Conservation (phyloP, 306 rosid genomes). For the Rosa lucieae region DNA sequence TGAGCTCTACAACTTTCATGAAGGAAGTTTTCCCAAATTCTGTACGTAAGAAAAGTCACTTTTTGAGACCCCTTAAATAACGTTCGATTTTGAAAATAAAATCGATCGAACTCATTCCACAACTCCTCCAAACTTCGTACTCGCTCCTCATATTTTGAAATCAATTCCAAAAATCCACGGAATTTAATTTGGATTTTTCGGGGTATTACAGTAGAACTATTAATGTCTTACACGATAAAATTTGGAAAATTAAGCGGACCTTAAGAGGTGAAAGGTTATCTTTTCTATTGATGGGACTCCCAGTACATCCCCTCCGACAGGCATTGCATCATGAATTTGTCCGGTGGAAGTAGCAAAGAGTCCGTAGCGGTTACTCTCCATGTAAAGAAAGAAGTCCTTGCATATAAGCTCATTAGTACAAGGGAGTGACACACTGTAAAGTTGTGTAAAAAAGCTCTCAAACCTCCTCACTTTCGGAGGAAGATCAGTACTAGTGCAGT, state of each 20-base stretch:
- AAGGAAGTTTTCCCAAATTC: too few species aligned
- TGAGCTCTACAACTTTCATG: too few species aligned
- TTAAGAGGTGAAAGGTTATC: constrained; percentile 85
- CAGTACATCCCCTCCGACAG: constrained; percentile 78
- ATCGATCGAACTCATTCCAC: too few species aligned
- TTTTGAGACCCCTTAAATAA: too few species aligned
- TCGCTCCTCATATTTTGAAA: too few species aligned
- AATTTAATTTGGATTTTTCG: too few species aligned
- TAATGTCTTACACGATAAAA: background rate
- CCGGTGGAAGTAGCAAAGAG: constrained; percentile 88
- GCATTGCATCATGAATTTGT: constrained; percentile 64
- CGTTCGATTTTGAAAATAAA: too few species aligned
- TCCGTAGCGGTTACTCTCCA: constrained; percentile 75
- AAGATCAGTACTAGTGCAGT: constrained; percentile 66
- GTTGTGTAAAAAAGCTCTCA: constrained; percentile 80
- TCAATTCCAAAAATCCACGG: too few species aligned
- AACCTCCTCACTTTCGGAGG: constrained; percentile 71
- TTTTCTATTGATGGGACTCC: constrained; percentile 87
- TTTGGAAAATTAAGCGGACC: constrained; percentile 40
- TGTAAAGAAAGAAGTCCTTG: constrained; percentile 91
- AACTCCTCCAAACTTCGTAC: too few species aligned
- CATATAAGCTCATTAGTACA: constrained; percentile 83
- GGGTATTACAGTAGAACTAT: too few species aligned
- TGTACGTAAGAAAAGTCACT: too few species aligned
- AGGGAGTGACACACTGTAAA: constrained; percentile 74